Percentiles rank a stretch among this genome's conserved stretches.
Evolutionary conservation across 1,284 basidiomycete species (phyloP).

Genomic region (Mycena citricolor): DNA sequence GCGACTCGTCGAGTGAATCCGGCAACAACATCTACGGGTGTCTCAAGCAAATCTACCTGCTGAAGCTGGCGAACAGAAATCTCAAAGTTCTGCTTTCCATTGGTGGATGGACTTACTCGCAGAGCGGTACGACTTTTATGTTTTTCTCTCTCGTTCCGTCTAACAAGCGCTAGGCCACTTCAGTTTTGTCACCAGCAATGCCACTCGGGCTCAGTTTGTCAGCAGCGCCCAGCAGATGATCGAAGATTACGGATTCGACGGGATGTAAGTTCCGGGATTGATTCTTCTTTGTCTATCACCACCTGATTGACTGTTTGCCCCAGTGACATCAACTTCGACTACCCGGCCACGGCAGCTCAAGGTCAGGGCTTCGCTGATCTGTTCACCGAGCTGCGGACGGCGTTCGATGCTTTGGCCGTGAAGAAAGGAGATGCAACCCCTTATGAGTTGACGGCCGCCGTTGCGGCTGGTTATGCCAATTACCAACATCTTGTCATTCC

Average conservation of each 20-base stretch:
- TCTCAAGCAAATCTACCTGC: conserved; percentile 76
- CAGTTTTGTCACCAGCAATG: conserved; percentile 54
- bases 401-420: conserved; percentile 49
- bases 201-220: conserved; percentile 72
- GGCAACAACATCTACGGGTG: conserved; percentile 85
- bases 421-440: conserved; percentile 60
- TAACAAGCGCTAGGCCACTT: conserved; percentile 49
- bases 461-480: conserved; percentile 66
- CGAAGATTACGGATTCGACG: conserved; percentile 88
- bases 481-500: conserved; percentile 65
- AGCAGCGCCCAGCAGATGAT: conserved; percentile 68
- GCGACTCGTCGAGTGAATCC: conserved; percentile 59
- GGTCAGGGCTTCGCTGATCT: conserved; percentile 63
- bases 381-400: conserved; percentile 53
- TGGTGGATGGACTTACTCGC: conserved; percentile 76
- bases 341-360: conserved; percentile 48
- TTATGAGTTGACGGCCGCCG: conserved; percentile 59
- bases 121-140: conserved; percentile 42
- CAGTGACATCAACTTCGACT: conserved; percentile 67
- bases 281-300: conserved; percentile 1
- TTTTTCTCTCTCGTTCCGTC: background rate
- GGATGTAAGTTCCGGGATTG: conserved; percentile 60
- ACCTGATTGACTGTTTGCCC: too few relatives aligned
- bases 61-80: conserved; percentile 76
- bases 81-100: conserved; percentile 78